A percentile compares a stretch with the other conserved stretches of the same genome.
Evolutionary conservation across 2,329 filamentous ascomycete genomes (phyloP).

Genomic region (Elsinoe necatrix): DNA sequence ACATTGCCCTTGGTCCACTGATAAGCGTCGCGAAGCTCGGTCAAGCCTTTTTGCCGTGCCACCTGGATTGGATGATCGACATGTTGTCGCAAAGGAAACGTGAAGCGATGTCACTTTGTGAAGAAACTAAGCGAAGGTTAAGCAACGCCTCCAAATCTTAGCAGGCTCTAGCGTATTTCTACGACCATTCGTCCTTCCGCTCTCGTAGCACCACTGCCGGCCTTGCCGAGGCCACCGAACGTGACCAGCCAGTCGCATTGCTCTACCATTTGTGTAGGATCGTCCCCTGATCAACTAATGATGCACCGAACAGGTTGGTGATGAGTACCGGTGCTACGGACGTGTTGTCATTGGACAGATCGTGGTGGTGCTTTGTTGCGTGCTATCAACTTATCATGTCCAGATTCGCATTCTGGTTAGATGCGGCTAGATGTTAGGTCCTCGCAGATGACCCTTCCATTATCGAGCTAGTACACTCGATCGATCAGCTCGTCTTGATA

Average conservation of each 20-base stretch:
- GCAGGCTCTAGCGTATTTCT: neutral
- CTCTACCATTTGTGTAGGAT: neutral
- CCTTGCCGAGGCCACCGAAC: neutral
- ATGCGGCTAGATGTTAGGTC: neutral
- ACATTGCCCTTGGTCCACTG: conserved; percentile 5
- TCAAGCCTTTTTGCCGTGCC: neutral
- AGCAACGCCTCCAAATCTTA: neutral
- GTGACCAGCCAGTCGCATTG: neutral
- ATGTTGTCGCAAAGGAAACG: neutral
- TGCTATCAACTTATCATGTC: conserved; percentile 3
- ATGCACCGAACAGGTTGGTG: neutral
- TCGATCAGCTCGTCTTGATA: neutral
- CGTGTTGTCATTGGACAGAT: neutral
- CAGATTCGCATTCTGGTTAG: neutral
- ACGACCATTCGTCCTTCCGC: conserved; percentile 6
- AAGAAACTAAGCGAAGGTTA: conserved; percentile 3
- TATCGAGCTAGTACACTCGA: neutral
- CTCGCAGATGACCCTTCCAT: neutral
- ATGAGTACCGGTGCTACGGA: neutral
- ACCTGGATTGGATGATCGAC: neutral
- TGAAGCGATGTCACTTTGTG: conserved; percentile 5
- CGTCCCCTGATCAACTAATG: neutral
- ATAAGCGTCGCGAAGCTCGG: conserved; percentile 6
- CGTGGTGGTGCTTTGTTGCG: neutral
- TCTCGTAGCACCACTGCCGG: neutral